Conservation (phyloP, 345 rosid genomes). For the Euclidium syriacum region DNA sequence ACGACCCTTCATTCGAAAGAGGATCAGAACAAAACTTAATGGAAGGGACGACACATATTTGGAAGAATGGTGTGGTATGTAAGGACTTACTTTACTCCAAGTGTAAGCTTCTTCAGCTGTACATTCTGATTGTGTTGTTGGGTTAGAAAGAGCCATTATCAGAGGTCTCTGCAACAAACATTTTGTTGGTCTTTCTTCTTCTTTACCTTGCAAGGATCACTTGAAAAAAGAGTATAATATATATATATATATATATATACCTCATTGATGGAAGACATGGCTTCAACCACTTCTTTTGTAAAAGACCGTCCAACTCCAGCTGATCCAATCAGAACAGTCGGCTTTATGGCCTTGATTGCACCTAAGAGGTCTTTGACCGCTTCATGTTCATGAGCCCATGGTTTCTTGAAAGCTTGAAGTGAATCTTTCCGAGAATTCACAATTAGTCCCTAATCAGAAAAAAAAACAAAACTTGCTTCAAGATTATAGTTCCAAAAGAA, state of each 20-base stretch:
- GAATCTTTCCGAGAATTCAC: slow-evolving; percentile 75
- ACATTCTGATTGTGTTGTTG: slow-evolving; percentile 95
- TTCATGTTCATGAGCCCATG: slow-evolving; percentile 96
- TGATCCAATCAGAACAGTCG: slow-evolving; percentile 80
- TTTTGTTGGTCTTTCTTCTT: not conserved
- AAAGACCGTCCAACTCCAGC: slow-evolving; percentile 85
- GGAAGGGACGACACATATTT: not conserved
- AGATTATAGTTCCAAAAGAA: not conserved
- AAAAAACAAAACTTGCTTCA: slow-evolving; percentile 7
- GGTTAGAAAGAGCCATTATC: slow-evolving; percentile 94
- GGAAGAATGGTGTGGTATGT: not conserved
- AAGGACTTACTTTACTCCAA: slow-evolving; percentile 65
- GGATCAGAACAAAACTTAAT: not conserved
- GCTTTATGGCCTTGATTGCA: slow-evolving; percentile 87
- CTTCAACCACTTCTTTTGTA: slow-evolving; percentile 86
- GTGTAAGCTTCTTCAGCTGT: slow-evolving; percentile 96
- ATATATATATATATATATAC: slow-evolving; percentile 22
- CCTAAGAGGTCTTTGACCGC: slow-evolving; percentile 64
- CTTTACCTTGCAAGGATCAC: not conserved
- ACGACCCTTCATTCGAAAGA: slow-evolving; percentile 55
- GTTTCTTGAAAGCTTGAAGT: slow-evolving; percentile 91
- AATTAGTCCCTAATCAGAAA: slow-evolving; percentile 66
- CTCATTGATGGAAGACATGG: slow-evolving; percentile 78
- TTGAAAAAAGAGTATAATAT: not conserved
- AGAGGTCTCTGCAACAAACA: slow-evolving; percentile 67